phyloP scores from a whole-genome alignment of 2,329 filamentous ascomycete genomes.

The Scytalidium lignicola region DNA sequence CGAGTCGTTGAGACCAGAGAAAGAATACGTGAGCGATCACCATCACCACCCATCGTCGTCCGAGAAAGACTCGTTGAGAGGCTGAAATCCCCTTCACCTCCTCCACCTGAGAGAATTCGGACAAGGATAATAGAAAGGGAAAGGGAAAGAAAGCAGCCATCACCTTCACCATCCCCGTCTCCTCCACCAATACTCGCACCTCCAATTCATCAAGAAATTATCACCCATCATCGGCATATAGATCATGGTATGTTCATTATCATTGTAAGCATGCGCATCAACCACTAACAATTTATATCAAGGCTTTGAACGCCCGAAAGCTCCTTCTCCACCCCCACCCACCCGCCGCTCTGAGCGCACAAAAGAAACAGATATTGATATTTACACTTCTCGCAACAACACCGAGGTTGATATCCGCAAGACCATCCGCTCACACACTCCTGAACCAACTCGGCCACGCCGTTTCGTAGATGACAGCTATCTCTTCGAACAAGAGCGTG shows the following conservation, averaged over 20 bases:
- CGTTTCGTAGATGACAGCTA: conserved; percentile 61
- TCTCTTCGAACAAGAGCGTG: conserved; percentile 45
- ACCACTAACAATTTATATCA: conserved; percentile 9
- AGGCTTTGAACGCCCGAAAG: conserved; percentile 25
- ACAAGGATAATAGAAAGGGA: conserved; percentile 21
- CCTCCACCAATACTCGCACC: conserved; percentile 57
- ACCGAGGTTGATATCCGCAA: conserved; percentile 52
- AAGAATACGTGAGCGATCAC: background rate
- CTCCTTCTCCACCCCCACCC: conserved; percentile 25
- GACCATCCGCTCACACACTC: conserved; percentile 14
- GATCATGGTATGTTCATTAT: conserved; percentile 64
- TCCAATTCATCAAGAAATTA: conserved; percentile 81
- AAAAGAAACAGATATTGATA: conserved; percentile 56
- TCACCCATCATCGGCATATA: conserved; percentile 75
- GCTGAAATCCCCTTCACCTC: conserved; percentile 22
- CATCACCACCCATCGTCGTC: conserved; percentile 8
- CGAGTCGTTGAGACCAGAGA: conserved; percentile 3
- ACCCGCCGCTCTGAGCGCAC: conserved; percentile 11
- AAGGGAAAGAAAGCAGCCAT: conserved; percentile 15
- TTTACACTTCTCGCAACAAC: conserved; percentile 47
- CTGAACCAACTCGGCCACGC: conserved; percentile 17
- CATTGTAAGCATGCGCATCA: background rate
- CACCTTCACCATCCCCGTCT: conserved; percentile 21
- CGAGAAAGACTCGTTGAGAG: conserved; percentile 24
- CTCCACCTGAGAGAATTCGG: conserved; percentile 22